Conservation (phyloP, 768 basidiomycete species). For the Termitomyces sp. region DNA sequence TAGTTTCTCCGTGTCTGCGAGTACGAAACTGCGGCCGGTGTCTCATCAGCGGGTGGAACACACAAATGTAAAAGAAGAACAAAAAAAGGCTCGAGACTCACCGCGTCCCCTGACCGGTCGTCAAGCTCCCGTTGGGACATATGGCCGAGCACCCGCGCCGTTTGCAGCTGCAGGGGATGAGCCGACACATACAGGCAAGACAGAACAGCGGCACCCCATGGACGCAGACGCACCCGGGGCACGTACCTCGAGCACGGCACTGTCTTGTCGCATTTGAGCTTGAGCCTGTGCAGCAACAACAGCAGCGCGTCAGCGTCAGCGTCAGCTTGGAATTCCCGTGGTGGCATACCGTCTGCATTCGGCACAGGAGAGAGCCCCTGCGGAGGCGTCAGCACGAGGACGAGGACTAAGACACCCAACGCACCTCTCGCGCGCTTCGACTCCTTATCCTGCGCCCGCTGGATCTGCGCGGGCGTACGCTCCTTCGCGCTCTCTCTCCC, state of each 20-base stretch:
- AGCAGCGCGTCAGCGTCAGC: no score
- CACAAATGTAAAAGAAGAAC: no score
- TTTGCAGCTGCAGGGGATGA: conserved; percentile 38
- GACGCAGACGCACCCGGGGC: no score
- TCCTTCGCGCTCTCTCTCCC: neutral
- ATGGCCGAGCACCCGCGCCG: conserved; percentile 73
- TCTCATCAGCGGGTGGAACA: no score
- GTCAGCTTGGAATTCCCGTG: no score
- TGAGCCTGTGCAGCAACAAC: conserved; percentile 34
- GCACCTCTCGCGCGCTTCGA: conserved; percentile 56
- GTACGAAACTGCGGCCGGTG: conserved; percentile 45
- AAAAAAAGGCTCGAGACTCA: conserved; percentile 21
- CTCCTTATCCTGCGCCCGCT: conserved; percentile 58
- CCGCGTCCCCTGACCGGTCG: conserved; percentile 77
- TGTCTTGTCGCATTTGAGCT: conserved; percentile 73
- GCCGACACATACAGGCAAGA: neutral
- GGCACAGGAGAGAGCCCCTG: conserved; percentile 52
- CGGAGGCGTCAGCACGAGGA: no score
- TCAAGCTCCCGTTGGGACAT: conserved; percentile 72
- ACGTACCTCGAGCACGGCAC: conserved; percentile 49
- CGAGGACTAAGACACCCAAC: neutral
- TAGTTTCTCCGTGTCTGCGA: conserved; percentile 65
- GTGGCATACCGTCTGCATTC: conserved; percentile 52
- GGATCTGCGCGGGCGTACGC: conserved; percentile 12
- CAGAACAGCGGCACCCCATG: no score